Evolutionary conservation across 2,329 filamentous ascomycete species (phyloP).

Genomic region (Penicillium sp.): DNA sequence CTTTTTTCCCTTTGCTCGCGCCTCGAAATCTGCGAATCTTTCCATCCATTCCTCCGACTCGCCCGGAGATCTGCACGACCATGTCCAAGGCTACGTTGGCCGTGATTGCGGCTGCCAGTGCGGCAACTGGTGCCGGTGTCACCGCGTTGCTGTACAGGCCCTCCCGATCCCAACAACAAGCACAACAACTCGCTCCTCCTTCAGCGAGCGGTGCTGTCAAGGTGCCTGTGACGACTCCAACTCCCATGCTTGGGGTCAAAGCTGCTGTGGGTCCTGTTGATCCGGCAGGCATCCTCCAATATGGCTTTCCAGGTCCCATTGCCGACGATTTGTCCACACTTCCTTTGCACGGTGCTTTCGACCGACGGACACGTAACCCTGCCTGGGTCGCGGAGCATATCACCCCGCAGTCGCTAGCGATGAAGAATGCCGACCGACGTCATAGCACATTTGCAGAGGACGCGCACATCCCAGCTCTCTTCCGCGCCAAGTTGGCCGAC

Average conservation of each 20-base stretch:
- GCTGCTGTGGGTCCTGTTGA: slow-evolving; percentile 52
- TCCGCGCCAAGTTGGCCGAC: slow-evolving; percentile 84
- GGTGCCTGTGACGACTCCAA: slow-evolving; percentile 27
- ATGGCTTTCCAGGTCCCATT: slow-evolving; percentile 87
- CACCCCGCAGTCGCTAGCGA: slow-evolving; percentile 73
- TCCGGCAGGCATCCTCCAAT: slow-evolving; percentile 70
- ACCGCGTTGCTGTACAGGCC: slow-evolving; percentile 58
- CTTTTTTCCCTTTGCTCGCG: slow-evolving; percentile 8
- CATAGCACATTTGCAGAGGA: slow-evolving; percentile 82
- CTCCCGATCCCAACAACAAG: slow-evolving; percentile 23
- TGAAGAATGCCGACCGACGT: slow-evolving; percentile 73
- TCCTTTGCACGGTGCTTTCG: slow-evolving; percentile 79
- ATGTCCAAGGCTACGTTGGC: slow-evolving; percentile 78
- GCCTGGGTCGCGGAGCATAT: slow-evolving; percentile 97
- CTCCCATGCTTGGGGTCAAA: slow-evolving; percentile 17
- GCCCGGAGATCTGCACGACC: slow-evolving; percentile 22
- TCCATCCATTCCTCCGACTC: neutral
- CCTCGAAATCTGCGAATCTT: neutral
- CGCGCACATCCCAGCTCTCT: slow-evolving; percentile 68
- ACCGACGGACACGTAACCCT: slow-evolving; percentile 85
- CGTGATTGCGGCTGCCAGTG: slow-evolving; percentile 68
- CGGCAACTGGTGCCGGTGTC: slow-evolving; percentile 67
- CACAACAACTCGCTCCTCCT: slow-evolving; percentile 28
- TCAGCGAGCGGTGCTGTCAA: slow-evolving; percentile 25
- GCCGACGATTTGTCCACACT: slow-evolving; percentile 71